These are phyloP conservation scores for Exophiala bonariae DNA, from an alignment of 2,329 filamentous ascomycete species.

Conservation along the genomic window DNA sequence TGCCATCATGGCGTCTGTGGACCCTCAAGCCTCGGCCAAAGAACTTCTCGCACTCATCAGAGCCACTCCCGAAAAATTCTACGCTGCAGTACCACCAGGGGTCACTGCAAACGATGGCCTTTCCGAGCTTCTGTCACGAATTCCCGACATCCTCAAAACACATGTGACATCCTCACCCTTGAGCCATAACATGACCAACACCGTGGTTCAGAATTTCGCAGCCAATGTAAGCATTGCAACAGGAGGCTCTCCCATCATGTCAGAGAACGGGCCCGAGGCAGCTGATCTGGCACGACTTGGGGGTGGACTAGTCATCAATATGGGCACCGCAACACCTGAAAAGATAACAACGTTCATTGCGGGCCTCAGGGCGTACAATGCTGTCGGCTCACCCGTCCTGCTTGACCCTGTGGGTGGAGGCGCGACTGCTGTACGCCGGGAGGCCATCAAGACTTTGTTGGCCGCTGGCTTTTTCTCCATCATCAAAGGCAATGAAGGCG, in stretches of 20 bases:
- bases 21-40: conserved; percentile 65
- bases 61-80: conserved; percentile 32
- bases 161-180: conserved; percentile 68
- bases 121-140: conserved; percentile 34
- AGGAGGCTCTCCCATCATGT: conserved; percentile 92
- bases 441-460: conserved; percentile 71
- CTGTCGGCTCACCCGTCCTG: conserved; percentile 70
- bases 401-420: conserved; percentile 90
- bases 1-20: conserved; percentile 73
- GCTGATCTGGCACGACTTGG: conserved; percentile 73
- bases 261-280: conserved; percentile 81
- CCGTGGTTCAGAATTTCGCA: conserved; percentile 92
- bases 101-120: conserved; percentile 26
- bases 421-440: conserved; percentile 72
- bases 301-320: conserved; percentile 84
- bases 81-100: conserved; percentile 30
- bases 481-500: conserved; percentile 92
- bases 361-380: conserved; percentile 80
- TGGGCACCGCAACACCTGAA: conserved; percentile 84
- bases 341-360: conserved; percentile 69
- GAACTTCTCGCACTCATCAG: conserved; percentile 60
- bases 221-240: conserved; percentile 81
- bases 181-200: conserved; percentile 96
- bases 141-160: conserved; percentile 55
- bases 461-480: conserved; percentile 75